Evolutionary conservation across 1,284 basidiomycete species (phyloP).

Genomic region (Nidula niveotomentosa): DNA sequence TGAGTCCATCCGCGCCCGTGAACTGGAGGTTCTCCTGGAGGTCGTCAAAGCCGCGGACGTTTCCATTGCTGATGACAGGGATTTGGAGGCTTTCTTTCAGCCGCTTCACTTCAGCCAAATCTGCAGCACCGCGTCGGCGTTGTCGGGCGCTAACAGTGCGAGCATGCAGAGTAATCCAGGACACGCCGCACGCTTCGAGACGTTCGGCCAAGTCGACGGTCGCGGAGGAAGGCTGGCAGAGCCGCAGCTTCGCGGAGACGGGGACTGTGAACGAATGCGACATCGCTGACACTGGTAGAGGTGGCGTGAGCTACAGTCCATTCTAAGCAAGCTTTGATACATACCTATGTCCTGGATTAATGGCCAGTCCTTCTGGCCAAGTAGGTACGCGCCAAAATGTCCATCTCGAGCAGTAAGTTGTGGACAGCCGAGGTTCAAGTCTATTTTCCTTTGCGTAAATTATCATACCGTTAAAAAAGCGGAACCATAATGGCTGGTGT

Average conservation of each 20-base stretch:
- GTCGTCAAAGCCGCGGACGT: slow-evolving; percentile 62
- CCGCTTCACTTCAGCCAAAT: slow-evolving; percentile 55
- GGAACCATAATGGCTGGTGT: not conserved
- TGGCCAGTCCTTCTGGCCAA: slow-evolving; percentile 70
- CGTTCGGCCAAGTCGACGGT: slow-evolving; percentile 57
- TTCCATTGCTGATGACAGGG: slow-evolving; percentile 75
- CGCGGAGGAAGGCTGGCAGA: slow-evolving; percentile 53
- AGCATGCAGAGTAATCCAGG: slow-evolving; percentile 71
- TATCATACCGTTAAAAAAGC: slow-evolving; percentile 1
- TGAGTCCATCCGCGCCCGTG: slow-evolving; percentile 72
- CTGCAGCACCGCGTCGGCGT: slow-evolving; percentile 66
- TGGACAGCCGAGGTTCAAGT: slow-evolving; percentile 66
- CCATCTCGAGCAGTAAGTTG: slow-evolving; percentile 66
- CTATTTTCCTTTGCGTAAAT: slow-evolving; percentile 23
- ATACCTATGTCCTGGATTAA: slow-evolving; percentile 61
- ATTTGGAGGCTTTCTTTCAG: slow-evolving; percentile 51
- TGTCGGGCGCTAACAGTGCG: slow-evolving; percentile 67
- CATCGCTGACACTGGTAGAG: slow-evolving; percentile 53
- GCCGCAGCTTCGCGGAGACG: slow-evolving; percentile 62
- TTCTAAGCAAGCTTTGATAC: slow-evolving; percentile 3
- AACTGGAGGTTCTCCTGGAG: slow-evolving; percentile 47
- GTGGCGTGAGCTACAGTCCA: not conserved
- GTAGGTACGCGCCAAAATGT: slow-evolving; percentile 73
- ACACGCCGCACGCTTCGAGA: slow-evolving; percentile 60
- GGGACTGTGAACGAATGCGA: slow-evolving; percentile 58